These are phyloP conservation scores for Daedalea quercina DNA, from an alignment of 768 basidiomycete genomes.

Conservation along the genomic window DNA sequence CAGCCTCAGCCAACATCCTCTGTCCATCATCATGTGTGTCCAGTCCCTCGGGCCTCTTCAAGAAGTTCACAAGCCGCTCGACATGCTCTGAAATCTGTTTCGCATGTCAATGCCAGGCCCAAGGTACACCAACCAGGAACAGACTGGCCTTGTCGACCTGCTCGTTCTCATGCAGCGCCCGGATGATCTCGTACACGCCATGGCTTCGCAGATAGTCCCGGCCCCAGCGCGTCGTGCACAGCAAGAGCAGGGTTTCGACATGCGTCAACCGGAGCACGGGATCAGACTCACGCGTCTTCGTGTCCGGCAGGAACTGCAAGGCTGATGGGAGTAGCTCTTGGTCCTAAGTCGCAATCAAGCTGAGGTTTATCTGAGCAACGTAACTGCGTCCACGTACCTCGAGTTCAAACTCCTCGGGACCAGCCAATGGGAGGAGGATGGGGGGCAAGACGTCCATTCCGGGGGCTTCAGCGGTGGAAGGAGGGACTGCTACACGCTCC, in stretches of 20 bases:
- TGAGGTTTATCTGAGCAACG: no score
- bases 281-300: constrained; percentile 82
- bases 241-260: constrained; percentile 82
- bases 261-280: constrained; percentile 69
- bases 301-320: constrained; percentile 81
- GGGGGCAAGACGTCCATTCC: constrained; percentile 84
- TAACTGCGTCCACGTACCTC: constrained; percentile 44
- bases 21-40: constrained; percentile 35
- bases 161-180: constrained; percentile 74
- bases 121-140: neutral
- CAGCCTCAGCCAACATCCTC: constrained; percentile 16
- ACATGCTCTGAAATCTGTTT: constrained; percentile 78
- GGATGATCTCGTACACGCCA: constrained; percentile 84
- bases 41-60: constrained; percentile 70
- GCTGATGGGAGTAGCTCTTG: constrained; percentile 81
- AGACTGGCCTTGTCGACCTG: constrained; percentile 62
- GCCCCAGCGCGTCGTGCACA: constrained; percentile 87
- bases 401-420: constrained; percentile 91
- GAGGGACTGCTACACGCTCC: constrained; percentile 45
- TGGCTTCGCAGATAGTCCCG: constrained; percentile 72
- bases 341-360: constrained; percentile 41
- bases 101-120: neutral
- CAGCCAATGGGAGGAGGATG: constrained; percentile 85
- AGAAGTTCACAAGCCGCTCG: constrained; percentile 79
- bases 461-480: constrained; percentile 51